These are phyloP conservation scores for Phytophthora tentaculata DNA, from an alignment of 352 stramenopile species.

Conservation along the genomic window DNA sequence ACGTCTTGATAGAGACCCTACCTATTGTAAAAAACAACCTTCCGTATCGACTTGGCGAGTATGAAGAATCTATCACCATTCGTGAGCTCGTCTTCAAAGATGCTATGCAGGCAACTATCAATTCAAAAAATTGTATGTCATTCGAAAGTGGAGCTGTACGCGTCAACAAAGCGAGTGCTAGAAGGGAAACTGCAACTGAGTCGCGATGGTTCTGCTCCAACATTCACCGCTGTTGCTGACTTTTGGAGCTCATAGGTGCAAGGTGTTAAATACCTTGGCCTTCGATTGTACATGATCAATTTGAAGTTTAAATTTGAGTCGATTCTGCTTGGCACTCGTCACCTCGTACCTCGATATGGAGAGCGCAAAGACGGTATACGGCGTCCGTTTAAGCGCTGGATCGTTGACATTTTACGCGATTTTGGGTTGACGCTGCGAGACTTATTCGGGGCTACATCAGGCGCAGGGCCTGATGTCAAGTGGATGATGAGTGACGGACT, in stretches of 20 bases:
- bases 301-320: constrained; percentile 10
- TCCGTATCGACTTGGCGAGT: constrained; percentile 10
- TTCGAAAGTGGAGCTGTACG: constrained; percentile 12
- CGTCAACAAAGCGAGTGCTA: constrained; percentile 3
- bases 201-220: constrained; percentile 4
- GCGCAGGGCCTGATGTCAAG: constrained; percentile 5
- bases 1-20: constrained; percentile 12
- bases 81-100: constrained; percentile 17
- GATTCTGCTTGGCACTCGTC: constrained; percentile 7
- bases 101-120: constrained; percentile 8
- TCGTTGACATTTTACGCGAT: constrained; percentile 8
- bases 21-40: constrained; percentile 20
- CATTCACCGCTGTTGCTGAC: constrained; percentile 5
- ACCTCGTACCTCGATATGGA: constrained; percentile 16
- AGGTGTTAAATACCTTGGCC: constrained; percentile 3
- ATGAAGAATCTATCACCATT: constrained; percentile 20
- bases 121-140: constrained; percentile 4
- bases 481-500: constrained; percentile 14
- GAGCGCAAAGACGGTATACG: constrained; percentile 10
- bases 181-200: background rate
- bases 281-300: constrained; percentile 4
- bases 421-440: constrained; percentile 3
- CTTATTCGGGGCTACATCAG: background rate
- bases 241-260: constrained; percentile 21
- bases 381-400: constrained; percentile 8